Percentiles rank a stretch among this genome's conserved stretches.
Conservation (phyloP, 1,284 basidiomycete species). For the Irpex rosettiformis region DNA sequence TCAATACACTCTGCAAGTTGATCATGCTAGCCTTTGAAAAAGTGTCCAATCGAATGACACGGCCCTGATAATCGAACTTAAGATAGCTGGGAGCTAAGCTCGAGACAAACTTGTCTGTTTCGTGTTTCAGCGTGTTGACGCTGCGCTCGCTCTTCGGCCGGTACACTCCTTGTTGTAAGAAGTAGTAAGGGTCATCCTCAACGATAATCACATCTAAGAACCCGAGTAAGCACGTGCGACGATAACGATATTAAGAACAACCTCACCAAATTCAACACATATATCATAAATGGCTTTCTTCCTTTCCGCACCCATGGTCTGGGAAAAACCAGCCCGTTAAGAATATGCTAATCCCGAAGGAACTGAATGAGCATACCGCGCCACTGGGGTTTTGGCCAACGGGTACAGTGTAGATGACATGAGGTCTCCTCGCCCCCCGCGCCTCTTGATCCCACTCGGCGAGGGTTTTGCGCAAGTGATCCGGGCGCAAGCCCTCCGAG, state of each 20-base stretch:
- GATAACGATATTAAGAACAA: background rate
- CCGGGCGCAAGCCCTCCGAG: constrained; percentile 63
- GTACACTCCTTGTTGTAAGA: constrained; percentile 62
- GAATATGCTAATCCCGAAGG: constrained; percentile 25
- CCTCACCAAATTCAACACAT: constrained; percentile 70
- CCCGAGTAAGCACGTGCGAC: background rate
- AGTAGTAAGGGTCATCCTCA: constrained; percentile 84
- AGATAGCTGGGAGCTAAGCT: constrained; percentile 69
- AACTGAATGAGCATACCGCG: constrained; percentile 39
- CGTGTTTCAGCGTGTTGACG: constrained; percentile 20
- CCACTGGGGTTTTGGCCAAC: constrained; percentile 83
- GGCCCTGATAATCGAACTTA: constrained; percentile 71
- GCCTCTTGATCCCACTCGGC: constrained; percentile 62
- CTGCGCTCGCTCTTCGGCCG: constrained; percentile 40
- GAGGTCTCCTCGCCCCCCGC: constrained; percentile 59
- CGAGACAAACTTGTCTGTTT: constrained; percentile 44
- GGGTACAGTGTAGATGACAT: constrained; percentile 73
- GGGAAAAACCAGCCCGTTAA: background rate
- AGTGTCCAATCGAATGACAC: constrained; percentile 77
- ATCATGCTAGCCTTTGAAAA: no score
- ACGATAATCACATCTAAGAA: constrained; percentile 63
- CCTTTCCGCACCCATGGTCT: constrained; percentile 63
- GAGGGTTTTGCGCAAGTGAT: constrained; percentile 58
- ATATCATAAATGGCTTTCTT: constrained; percentile 81
- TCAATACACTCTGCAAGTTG: no score